These are phyloP conservation scores for Botrytis deweyae DNA, from an alignment of 2,329 filamentous ascomycete species.

Conservation along the genomic window DNA sequence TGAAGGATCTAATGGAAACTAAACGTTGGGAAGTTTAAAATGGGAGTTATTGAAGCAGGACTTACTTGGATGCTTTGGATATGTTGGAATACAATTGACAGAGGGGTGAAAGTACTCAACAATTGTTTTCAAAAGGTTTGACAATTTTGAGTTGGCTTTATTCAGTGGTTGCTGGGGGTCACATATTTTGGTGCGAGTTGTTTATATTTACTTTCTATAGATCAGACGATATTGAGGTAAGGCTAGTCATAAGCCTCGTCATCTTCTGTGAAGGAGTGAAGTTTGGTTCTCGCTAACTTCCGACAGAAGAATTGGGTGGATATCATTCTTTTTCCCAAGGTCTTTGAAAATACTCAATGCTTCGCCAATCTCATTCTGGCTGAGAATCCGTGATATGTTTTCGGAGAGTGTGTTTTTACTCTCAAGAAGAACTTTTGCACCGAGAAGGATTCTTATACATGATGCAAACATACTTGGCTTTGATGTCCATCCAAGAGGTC, in stretches of 20 bases:
- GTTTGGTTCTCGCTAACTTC: neutral
- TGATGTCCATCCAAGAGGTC: slow-evolving; percentile 70
- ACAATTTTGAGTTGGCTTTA: neutral
- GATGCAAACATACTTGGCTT: slow-evolving; percentile 66
- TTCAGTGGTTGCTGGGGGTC: neutral
- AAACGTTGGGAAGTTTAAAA: neutral
- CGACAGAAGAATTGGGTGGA: slow-evolving; percentile 14
- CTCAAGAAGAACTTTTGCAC: slow-evolving; percentile 24
- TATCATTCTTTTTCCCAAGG: slow-evolving; percentile 16
- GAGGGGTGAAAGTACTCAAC: neutral
- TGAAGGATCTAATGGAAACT: neutral
- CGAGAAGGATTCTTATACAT: slow-evolving; percentile 47
- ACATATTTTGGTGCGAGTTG: neutral
- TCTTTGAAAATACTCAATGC: slow-evolving; percentile 9
- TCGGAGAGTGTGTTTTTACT: neutral
- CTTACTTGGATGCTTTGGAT: neutral
- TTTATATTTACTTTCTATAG: neutral
- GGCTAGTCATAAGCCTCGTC: slow-evolving; percentile 1
- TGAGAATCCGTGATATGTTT: neutral
- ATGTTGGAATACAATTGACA: neutral
- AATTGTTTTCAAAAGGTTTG: neutral
- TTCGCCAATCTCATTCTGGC: neutral
- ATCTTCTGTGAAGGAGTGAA: slow-evolving; percentile 15
- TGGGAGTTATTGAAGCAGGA: neutral
- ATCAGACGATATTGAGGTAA: neutral